phyloP scores from a whole-genome alignment of 495 filamentous ascomycete genomes.

The Daldinia decipiens region DNA sequence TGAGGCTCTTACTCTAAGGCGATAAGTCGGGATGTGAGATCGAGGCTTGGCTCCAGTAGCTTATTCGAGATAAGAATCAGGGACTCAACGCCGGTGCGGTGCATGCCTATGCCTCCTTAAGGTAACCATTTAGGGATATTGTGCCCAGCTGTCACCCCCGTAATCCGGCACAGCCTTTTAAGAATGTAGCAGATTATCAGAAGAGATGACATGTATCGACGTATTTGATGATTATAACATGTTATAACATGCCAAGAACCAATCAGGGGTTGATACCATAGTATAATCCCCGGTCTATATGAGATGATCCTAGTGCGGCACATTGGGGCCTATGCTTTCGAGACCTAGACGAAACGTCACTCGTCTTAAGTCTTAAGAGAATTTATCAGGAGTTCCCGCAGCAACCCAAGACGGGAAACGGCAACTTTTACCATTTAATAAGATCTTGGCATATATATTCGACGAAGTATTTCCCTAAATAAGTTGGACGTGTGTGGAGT shows the following conservation, averaged over 20 bases:
- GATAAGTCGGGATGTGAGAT: constrained; percentile 13
- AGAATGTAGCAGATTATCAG: constrained; percentile 18
- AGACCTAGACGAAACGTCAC: constrained; percentile 43
- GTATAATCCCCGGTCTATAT: constrained; percentile 11
- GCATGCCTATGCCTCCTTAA: not conserved
- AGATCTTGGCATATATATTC: not conserved
- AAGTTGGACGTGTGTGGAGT: not conserved
- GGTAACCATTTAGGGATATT: not conserved
- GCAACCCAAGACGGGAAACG: constrained; percentile 22
- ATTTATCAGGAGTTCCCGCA: constrained; percentile 24
- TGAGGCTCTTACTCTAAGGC: constrained; percentile 30
- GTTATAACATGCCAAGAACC: constrained; percentile 11
- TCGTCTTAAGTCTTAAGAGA: constrained; percentile 27
- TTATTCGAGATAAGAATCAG: constrained; percentile 20
- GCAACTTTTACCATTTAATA: not conserved
- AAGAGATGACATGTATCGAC: constrained; percentile 32
- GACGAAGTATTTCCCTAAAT: not conserved
- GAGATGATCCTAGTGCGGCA: constrained; percentile 17
- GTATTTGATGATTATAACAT: constrained; percentile 1
- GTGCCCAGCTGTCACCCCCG: constrained; percentile 10
- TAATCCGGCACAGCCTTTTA: not conserved
- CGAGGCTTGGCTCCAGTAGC: constrained; percentile 20
- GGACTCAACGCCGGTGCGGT: constrained; percentile 6
- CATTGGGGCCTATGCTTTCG: constrained; percentile 25
- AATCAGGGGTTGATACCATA: constrained; percentile 28